Conservation (phyloP, 2,329 filamentous ascomycete species). For the Pleochaeta shiraiana region DNA sequence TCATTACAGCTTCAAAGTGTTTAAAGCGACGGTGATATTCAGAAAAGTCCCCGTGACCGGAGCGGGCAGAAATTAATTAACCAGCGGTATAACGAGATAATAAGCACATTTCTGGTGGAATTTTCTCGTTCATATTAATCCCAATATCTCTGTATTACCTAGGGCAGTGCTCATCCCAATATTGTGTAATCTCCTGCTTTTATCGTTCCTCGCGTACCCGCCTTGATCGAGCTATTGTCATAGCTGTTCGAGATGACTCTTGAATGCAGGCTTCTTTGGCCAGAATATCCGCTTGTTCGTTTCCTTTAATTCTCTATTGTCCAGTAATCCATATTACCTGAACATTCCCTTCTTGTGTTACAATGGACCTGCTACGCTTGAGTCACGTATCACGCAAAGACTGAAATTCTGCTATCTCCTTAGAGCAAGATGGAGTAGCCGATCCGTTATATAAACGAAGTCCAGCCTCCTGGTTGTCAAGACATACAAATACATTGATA, state of each 20-base stretch:
- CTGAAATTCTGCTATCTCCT: too few relatives aligned
- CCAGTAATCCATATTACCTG: not conserved
- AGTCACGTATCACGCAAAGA: not conserved
- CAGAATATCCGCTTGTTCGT: not conserved
- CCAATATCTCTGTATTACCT: not conserved
- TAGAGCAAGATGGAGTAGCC: not conserved
- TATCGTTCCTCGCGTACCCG: not conserved
- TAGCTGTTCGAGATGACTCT: not conserved
- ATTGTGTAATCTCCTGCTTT: not conserved
- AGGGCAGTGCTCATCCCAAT: not conserved
- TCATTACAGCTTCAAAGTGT: not conserved
- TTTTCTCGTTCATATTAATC: not conserved
- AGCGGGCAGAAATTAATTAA: not conserved
- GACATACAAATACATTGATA: not conserved
- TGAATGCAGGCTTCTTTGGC: too few relatives aligned
- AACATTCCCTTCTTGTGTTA: not conserved
- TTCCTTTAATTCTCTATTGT: not conserved
- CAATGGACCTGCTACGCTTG: not conserved
- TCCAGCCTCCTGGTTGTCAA: not conserved
- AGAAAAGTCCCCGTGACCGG: slow-evolving; percentile 3
- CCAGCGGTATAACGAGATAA: not conserved
- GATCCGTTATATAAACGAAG: not conserved
- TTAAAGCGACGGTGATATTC: slow-evolving; percentile 5
- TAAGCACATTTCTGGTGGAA: slow-evolving; percentile 4
- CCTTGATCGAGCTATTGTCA: not conserved